Evolutionary conservation across 805 yeast species (phyloP), one percentile per base, ranked within the genome.

Genomic region (Metahyphopichia silvanorum): DNA sequence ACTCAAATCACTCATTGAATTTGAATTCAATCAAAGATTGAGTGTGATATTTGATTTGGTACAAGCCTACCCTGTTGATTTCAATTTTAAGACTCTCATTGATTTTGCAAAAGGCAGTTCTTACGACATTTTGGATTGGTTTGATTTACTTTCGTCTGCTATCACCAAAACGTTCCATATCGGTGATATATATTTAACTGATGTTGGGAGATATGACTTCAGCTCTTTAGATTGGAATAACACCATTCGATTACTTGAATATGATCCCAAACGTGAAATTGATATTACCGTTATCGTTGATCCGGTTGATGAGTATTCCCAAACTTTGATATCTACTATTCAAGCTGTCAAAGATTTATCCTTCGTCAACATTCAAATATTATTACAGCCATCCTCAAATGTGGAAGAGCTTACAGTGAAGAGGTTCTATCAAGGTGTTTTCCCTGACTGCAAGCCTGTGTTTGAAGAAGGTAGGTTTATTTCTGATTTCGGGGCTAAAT

Each of bases 221-320:
- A 47, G 59, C 9, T 47, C 57, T 4, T 44, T 65, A 33, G 50
- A 55, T 19, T 38, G 39, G 25, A 42, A 50, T 6, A 56, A 60
- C 35, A 41, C 63, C 1, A 37, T 64, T 20, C 52, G 45, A 21
- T 34, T 62, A 9, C 27, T 40, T 1, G 39, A 44, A 39, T 37
- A 42, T 6, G 42, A 42, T 1, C 38, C 43, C 0, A 35, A 49
- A 2, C 66, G 71, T 20, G 54, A 58, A 12, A 51, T 87, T 14
- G 82, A 82, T 39, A 47, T 88, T 4, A 55, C 75, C 4, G 61
- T 84, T 0, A 56, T 84, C 1, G 47, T 86, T 24, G 88, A 93
- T 51, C 97, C 98, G 1, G 55, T 78, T 2, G 73, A 75, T 37
- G 89, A 83, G 43, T 46, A 61, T 11, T 73, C 94, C 0, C 98